Percentiles rank a stretch among this genome's conserved stretches.
Conservation (phyloP, 306 rosid species). For the Lithocarpus polystachyus region DNA sequence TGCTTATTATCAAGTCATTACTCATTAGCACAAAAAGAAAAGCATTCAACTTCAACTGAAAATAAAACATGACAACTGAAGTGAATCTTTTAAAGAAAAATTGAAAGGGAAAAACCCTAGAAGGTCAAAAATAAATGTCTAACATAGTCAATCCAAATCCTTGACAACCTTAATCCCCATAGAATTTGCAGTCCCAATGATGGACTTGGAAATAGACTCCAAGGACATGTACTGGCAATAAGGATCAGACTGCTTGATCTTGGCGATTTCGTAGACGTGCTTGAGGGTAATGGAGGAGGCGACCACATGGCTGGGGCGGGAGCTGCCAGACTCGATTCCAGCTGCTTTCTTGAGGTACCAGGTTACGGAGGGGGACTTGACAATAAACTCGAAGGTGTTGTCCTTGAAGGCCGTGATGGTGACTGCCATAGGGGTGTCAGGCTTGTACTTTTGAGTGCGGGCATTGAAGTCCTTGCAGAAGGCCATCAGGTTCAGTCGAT, state of each 20-base stretch:
- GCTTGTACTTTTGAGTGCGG: slow-evolving; percentile 72
- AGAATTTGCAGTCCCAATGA: slow-evolving; percentile 70
- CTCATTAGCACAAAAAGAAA: background rate
- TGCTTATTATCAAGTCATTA: background rate
- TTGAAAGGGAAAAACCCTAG: background rate
- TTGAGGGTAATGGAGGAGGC: slow-evolving; percentile 57
- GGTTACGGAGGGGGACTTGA: slow-evolving; percentile 67
- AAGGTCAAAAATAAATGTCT: background rate
- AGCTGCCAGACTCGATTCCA: slow-evolving; percentile 66
- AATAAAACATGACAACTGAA: background rate
- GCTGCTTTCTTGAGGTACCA: slow-evolving; percentile 88
- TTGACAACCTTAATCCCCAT: slow-evolving; percentile 81
- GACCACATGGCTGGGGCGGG: slow-evolving; percentile 69
- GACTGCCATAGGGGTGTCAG: slow-evolving; percentile 83
- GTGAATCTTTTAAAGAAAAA: background rate
- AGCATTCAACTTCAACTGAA: background rate
- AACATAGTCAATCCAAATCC: slow-evolving; percentile 55
- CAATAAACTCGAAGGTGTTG: slow-evolving; percentile 80
- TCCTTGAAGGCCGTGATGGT: slow-evolving; percentile 82
- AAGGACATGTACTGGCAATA: slow-evolving; percentile 67
- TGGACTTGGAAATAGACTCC: slow-evolving; percentile 69
- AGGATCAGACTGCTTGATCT: slow-evolving; percentile 76
- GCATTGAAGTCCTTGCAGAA: slow-evolving; percentile 96
- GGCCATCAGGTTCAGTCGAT: slow-evolving; percentile 84
- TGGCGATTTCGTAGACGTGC: slow-evolving; percentile 84